Conservation (phyloP, 2,329 filamentous ascomycete genomes). For the Nemania abortiva region DNA sequence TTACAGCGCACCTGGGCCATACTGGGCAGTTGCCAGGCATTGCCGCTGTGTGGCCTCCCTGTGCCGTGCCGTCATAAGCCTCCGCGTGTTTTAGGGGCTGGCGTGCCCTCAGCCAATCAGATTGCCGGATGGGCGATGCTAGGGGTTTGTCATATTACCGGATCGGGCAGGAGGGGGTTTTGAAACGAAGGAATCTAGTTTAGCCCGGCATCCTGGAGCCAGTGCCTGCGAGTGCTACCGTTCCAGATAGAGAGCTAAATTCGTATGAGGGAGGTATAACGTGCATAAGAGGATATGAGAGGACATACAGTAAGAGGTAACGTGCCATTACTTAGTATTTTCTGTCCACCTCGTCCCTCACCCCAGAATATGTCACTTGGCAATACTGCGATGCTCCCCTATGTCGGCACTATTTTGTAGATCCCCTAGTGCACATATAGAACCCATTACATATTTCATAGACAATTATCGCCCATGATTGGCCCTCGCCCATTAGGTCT, state of each 20-base stretch:
- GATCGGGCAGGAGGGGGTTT: conserved; percentile 46
- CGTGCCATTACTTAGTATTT: conserved; percentile 27
- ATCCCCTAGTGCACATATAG: conserved; percentile 10
- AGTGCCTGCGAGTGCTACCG: background rate
- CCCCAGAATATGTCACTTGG: conserved; percentile 25
- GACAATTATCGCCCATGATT: conserved; percentile 23
- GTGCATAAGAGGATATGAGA: no score
- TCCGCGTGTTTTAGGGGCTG: conserved; percentile 25
- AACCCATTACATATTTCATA: no score
- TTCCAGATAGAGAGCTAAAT: conserved; percentile 18
- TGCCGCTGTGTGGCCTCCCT: conserved; percentile 31
- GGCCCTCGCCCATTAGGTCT: conserved; percentile 3
- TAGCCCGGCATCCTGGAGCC: conserved; percentile 21
- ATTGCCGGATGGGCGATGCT: conserved; percentile 5
- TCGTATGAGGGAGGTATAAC: conserved; percentile 16
- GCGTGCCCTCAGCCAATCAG: conserved; percentile 43
- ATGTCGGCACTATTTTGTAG: conserved; percentile 27
- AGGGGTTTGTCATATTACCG: conserved; percentile 40
- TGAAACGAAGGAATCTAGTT: conserved; percentile 47
- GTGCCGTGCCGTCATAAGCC: conserved; percentile 40
- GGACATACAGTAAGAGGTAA: conserved; percentile 37
- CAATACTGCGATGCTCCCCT: conserved; percentile 17
- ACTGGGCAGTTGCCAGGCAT: conserved; percentile 37
- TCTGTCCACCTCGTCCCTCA: background rate
- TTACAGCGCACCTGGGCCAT: conserved; percentile 42